phyloP scores from a whole-genome alignment of 2,329 filamentous ascomycete species.

The Parastagonospora nodorum region DNA sequence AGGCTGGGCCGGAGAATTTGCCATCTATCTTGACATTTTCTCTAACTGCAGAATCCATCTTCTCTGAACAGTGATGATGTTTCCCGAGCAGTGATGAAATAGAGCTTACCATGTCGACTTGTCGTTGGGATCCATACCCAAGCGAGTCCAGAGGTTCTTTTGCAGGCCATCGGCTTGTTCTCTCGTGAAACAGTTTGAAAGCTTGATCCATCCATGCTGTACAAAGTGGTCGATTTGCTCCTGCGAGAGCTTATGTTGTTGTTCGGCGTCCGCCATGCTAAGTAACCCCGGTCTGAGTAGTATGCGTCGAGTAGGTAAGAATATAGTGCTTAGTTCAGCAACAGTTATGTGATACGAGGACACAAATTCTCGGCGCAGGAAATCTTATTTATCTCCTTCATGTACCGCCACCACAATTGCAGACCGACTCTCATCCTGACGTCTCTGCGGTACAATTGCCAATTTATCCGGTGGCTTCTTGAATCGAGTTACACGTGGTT shows the following conservation, averaged over 20 bases:
- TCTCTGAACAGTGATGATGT: background rate
- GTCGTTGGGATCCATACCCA: conserved; percentile 68
- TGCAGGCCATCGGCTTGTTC: conserved; percentile 56
- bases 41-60: background rate
- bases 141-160: conserved; percentile 63
- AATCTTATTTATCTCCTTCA: background rate
- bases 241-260: conserved; percentile 46
- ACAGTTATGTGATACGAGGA: background rate
- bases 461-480: conserved; percentile 27
- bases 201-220: conserved; percentile 60
- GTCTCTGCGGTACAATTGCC: conserved; percentile 3
- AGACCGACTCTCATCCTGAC: background rate
- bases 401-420: background rate
- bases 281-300: background rate
- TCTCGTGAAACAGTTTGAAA: conserved; percentile 58
- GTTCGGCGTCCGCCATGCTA: conserved; percentile 23
- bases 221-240: conserved; percentile 60
- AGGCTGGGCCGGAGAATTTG: no score
- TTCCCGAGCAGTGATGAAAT: background rate
- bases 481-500: conserved; percentile 13
- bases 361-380: background rate
- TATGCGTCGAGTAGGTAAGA: background rate
- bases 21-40: no score
- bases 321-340: background rate
- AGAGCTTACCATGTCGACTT: conserved; percentile 63